Evolutionary conservation across 2,329 filamentous ascomycete species (phyloP).

Genomic region (Didymella pomorum): DNA sequence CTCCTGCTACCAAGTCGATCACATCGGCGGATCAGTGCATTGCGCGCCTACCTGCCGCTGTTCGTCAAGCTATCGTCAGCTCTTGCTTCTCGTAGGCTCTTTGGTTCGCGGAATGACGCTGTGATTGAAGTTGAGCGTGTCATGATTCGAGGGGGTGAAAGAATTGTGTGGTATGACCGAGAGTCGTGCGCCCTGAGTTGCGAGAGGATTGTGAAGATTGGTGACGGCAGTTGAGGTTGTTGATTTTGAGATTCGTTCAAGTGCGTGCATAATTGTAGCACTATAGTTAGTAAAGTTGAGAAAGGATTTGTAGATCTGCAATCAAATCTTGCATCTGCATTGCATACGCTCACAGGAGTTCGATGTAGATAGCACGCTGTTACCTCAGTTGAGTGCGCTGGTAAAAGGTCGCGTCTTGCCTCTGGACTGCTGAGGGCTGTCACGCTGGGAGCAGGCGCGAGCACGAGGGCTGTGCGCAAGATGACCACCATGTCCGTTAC

Average conservation of each 20-base stretch:
- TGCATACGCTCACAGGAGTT: neutral
- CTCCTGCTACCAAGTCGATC: neutral
- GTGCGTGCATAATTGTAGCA: neutral
- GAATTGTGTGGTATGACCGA: neutral
- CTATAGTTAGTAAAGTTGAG: neutral
- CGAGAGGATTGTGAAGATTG: neutral
- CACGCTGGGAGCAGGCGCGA: neutral
- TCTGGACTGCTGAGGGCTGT: neutral
- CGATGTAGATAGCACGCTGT: neutral
- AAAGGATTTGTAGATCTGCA: neutral
- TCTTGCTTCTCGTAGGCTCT: conserved; percentile 1
- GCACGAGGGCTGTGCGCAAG: neutral
- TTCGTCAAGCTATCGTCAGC: conserved; percentile 4
- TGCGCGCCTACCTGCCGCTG: neutral
- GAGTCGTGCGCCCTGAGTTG: neutral
- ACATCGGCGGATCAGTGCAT: neutral
- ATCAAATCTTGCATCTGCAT: neutral
- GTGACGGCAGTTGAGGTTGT: neutral
- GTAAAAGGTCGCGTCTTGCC: neutral
- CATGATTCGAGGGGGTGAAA: neutral
- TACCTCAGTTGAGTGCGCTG: neutral
- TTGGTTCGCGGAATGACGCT: neutral
- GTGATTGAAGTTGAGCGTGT: neutral
- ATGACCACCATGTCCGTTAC: neutral
- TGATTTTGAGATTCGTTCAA: neutral